Evolutionary conservation across 768 basidiomycete genomes (phyloP).

Genomic region (Termitomyces sp.): DNA sequence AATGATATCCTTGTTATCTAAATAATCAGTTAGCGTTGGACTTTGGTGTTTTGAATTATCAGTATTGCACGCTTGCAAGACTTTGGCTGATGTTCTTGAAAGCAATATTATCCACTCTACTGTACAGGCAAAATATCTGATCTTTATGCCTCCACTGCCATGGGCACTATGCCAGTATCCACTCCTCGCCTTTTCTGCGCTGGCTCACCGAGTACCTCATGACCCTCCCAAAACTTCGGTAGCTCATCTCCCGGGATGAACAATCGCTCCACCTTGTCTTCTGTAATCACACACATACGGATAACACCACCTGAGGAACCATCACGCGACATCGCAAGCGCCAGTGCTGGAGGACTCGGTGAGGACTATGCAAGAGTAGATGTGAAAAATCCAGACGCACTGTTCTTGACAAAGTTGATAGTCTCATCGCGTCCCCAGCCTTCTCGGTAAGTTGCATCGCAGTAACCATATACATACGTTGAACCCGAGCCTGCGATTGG

Average conservation of each 20-base stretch:
- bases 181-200: conserved; percentile 28
- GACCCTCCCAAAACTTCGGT: conserved; percentile 88
- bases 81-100: not conserved
- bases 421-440: conserved; percentile 91
- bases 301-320: conserved; percentile 98
- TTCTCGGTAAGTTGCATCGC: conserved; percentile 95
- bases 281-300: conserved; percentile 95
- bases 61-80: not conserved
- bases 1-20: conserved; percentile 8
- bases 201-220: conserved; percentile 57
- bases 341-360: conserved; percentile 57
- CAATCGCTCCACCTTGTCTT: conserved; percentile 86
- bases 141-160: conserved; percentile 46
- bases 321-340: conserved; percentile 96
- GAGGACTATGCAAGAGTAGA: not conserved
- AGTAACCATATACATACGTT: conserved; percentile 98
- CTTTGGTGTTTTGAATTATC: not conserved
- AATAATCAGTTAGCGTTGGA: not conserved
- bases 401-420: conserved; percentile 92
- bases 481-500: conserved; percentile 77
- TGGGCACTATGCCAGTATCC: conserved; percentile 40
- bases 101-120: conserved; percentile 6
- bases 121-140: conserved; percentile 10
- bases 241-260: conserved; percentile 92
- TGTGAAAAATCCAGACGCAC: conserved; percentile 47